A percentile compares a stretch with the other conserved stretches of the same genome.
These are phyloP conservation scores for Oenanthe sinensis DNA, from an alignment of 129 eudicot species.

Conservation along the genomic window DNA sequence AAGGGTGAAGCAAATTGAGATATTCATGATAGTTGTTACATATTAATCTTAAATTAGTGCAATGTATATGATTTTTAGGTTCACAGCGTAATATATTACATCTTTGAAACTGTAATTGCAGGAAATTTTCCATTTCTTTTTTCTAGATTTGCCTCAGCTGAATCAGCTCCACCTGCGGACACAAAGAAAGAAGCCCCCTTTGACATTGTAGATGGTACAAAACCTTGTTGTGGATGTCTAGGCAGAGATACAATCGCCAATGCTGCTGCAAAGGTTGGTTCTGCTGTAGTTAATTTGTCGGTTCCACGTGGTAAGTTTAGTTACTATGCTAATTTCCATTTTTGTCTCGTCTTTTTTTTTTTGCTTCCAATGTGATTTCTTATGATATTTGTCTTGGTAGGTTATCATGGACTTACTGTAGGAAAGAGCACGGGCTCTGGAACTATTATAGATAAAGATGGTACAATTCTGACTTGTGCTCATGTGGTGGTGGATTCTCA, in stretches of 20 bases:
- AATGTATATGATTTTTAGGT: conserved; percentile 8
- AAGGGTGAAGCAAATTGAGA: not conserved
- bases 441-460: conserved; percentile 80
- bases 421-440: conserved; percentile 89
- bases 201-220: conserved; percentile 33
- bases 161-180: conserved; percentile 31
- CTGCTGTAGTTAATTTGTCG: conserved; percentile 89
- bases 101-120: conserved; percentile 19
- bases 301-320: conserved; percentile 59
- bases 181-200: conserved; percentile 30
- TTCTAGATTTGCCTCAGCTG: conserved; percentile 25
- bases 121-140: conserved; percentile 42
- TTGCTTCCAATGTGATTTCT: not conserved
- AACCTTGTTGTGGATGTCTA: conserved; percentile 63
- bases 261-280: conserved; percentile 94
- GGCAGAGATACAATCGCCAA: conserved; percentile 82
- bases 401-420: conserved; percentile 51
- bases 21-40: not conserved
- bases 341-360: conserved; percentile 5
- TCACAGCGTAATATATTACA: not conserved
- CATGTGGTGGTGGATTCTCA: conserved; percentile 82
- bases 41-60: not conserved
- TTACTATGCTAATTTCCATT: conserved; percentile 3
- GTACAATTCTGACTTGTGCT: conserved; percentile 70
- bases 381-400: conserved; percentile 26